phyloP scores from a whole-genome alignment of 2,329 filamentous ascomycete genomes.

The Clathrospora elynae region DNA sequence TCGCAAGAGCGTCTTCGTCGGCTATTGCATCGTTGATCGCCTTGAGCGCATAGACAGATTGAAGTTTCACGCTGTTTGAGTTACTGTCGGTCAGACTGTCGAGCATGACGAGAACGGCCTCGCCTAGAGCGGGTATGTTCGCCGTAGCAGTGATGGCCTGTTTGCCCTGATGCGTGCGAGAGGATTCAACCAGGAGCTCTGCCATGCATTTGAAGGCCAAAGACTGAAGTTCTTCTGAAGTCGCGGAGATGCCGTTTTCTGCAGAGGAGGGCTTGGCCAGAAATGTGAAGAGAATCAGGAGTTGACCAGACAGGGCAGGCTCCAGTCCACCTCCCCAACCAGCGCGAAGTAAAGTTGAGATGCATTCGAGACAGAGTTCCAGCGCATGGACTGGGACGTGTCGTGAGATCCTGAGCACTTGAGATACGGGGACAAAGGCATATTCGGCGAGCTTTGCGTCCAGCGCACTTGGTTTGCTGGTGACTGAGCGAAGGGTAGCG shows the following conservation, averaged over 20 bases:
- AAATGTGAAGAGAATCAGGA: constrained; percentile 83
- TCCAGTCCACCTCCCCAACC: constrained; percentile 79
- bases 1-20: constrained; percentile 76
- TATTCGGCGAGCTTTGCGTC: constrained; percentile 91
- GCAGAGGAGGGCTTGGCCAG: constrained; percentile 73
- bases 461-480: constrained; percentile 53
- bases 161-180: constrained; percentile 55
- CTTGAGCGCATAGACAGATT: constrained; percentile 69
- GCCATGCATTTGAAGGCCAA: constrained; percentile 73
- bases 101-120: constrained; percentile 79
- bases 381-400: constrained; percentile 72
- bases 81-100: constrained; percentile 70
- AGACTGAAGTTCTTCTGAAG: constrained; percentile 75
- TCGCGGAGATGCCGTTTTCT: constrained; percentile 50
- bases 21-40: constrained; percentile 67
- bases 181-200: constrained; percentile 66
- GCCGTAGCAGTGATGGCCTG: constrained; percentile 60
- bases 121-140: constrained; percentile 78
- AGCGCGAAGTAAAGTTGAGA: constrained; percentile 72
- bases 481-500: constrained; percentile 44
- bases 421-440: constrained; percentile 88
- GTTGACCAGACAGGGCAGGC: constrained; percentile 75
- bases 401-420: constrained; percentile 78
- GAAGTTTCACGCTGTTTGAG: constrained; percentile 71
- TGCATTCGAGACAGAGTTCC: constrained; percentile 76